A percentile compares a stretch with the other conserved stretches of the same genome.
Conservation (phyloP, 495 filamentous ascomycete species). For the Hyaloscypha variabilis region DNA sequence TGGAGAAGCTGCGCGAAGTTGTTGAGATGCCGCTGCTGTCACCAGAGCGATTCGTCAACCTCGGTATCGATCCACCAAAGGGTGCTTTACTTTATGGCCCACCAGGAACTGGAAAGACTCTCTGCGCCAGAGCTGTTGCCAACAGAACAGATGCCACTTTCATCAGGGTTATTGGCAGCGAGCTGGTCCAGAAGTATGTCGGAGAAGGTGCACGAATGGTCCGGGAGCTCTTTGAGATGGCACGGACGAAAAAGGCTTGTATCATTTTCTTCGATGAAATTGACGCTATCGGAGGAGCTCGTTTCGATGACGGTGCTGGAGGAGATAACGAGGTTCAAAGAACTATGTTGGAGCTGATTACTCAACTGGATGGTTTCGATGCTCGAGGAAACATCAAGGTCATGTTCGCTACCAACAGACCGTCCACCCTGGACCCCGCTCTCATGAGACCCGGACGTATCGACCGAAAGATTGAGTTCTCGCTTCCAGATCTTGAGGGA, state of each 20-base stretch:
- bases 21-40: slow-evolving; percentile 97
- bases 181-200: slow-evolving; percentile 98
- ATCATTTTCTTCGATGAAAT: slow-evolving; percentile 99
- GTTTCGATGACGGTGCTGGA: slow-evolving; percentile 96
- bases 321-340: slow-evolving; percentile 99
- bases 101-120: slow-evolving; percentile 96
- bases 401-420: slow-evolving; percentile 99
- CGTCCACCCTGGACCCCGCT: slow-evolving; percentile 92
- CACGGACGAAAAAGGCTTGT: slow-evolving; percentile 98
- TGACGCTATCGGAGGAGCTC: slow-evolving; percentile 95
- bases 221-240: slow-evolving; percentile 98
- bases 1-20: slow-evolving; percentile 97
- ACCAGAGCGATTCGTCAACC: slow-evolving; percentile 93
- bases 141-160: slow-evolving; percentile 98
- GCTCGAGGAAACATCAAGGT: slow-evolving; percentile 98
- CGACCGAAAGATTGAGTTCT: slow-evolving; percentile 98
- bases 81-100: slow-evolving; percentile 96
- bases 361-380: slow-evolving; percentile 97
- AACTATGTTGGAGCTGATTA: slow-evolving; percentile 98
- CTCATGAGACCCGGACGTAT: slow-evolving; percentile 98
- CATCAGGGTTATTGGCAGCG: slow-evolving; percentile 96
- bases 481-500: slow-evolving; percentile 93
- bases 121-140: slow-evolving; percentile 94
- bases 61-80: slow-evolving; percentile 98
- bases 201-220: slow-evolving; percentile 98